These are phyloP conservation scores for Aureobasidium melanogenum DNA, from an alignment of 2,329 filamentous ascomycete species.

Conservation along the genomic window DNA sequence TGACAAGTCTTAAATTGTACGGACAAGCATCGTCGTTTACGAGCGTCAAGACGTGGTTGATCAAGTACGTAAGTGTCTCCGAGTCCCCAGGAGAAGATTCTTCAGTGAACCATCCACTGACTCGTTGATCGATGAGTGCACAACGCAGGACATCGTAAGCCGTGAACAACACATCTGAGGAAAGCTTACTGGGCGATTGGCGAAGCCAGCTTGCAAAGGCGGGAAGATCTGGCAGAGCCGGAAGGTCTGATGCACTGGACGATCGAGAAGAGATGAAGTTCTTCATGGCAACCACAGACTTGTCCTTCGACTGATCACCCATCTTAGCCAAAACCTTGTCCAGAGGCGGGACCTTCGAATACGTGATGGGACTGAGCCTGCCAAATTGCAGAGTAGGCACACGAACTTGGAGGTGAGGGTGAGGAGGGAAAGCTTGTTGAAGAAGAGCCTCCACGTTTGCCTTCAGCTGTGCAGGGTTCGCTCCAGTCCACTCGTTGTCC, in stretches of 20 bases:
- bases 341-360: conserved; percentile 70
- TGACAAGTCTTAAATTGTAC: conserved; percentile 75
- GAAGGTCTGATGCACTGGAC: conserved; percentile 51
- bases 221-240: conserved; percentile 61
- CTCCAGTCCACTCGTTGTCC: conserved; percentile 72
- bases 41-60: conserved; percentile 48
- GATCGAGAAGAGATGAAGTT: conserved; percentile 60
- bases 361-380: conserved; percentile 61
- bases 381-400: conserved; percentile 61
- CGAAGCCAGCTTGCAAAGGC: conserved; percentile 55
- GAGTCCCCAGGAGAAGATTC: conserved; percentile 40
- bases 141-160: conserved; percentile 78
- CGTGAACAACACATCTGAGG: conserved; percentile 62
- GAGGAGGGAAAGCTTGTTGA: conserved; percentile 64
- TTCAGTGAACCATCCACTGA: conserved; percentile 76
- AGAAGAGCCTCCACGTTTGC: conserved; percentile 66
- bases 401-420: conserved; percentile 63
- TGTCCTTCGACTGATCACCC: conserved; percentile 50
- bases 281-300: conserved; percentile 55
- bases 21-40: conserved; percentile 52
- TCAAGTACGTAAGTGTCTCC: conserved; percentile 53
- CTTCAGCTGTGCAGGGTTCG: conserved; percentile 57
- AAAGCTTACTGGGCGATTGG: conserved; percentile 44
- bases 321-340: conserved; percentile 76
- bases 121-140: conserved; percentile 64